Evolutionary conservation across 129 eudicot species (phyloP), one percentile per base, ranked within the genome.

Genomic region (Deinandra increscens): DNA sequence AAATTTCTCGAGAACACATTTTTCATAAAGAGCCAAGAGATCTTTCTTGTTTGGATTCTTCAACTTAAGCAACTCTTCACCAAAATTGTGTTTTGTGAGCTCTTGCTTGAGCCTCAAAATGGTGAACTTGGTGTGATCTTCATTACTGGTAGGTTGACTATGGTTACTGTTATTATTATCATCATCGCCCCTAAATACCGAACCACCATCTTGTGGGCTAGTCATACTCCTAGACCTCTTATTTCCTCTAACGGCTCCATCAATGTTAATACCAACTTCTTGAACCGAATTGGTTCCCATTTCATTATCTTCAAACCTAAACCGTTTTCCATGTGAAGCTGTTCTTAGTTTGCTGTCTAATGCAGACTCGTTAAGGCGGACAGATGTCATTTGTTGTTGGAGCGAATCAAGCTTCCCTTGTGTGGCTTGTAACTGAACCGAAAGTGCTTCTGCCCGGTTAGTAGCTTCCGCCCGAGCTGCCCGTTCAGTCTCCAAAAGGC

Each of bases 391-490:
- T 76, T 94, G 85, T 64, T 90, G 99, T 69, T 91, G 95, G 8
- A 94, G 85, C 26, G 58, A 53, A 79, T 94, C 99, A 15, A 89
- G 90, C 72, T 85, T 90, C 22, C 84, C 87, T 77, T 94, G 99
- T 3, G 97, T 94, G 59, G 86, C 81, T 75, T 94, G 97, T 44
- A 94, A 78, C 81, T 89, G 79, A 69, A 87, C 83, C 43, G 99
- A 94, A 18, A 94, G 94, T 38, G 91, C 88, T 75, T 94, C 99
- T 7, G 99, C 99, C 63, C 99, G 73, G 43, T 83, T 86, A 42
- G 79, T 94, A 13, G 97, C 99, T 63, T 90, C 97, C 55, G 96
- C 85, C 66, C 89, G 91, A 20, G 99, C 97, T 60, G 81, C 85
- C 22, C 99, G 88, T 53, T 94, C 99, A 23, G 87, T 85, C 69